Evolutionary conservation across 352 stramenopile species (phyloP), one percentile per base, ranked within the genome.

Genomic region (Globisporangium apiculatum): DNA sequence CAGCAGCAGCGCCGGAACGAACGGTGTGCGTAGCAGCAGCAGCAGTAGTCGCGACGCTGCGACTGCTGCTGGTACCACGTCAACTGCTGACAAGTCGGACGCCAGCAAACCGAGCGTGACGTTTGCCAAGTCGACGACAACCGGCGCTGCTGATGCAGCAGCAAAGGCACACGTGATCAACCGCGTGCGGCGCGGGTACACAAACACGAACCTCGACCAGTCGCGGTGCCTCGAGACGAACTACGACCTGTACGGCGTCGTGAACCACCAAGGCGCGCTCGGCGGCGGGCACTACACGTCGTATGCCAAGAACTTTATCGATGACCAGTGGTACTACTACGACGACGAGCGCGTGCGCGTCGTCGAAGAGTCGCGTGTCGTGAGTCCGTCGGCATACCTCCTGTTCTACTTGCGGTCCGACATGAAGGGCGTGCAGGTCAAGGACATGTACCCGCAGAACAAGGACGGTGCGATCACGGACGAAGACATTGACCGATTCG

Each of bases 391-490:
- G 1, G 87, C 89, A 24, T 98, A 98, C 69, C 71, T 97, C 62
- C 76, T 97, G 7, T 98, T 97, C 61, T 98, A 97, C 65, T 61
- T 96, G 42, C 80, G 87, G 41, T 93, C 87, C 6, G 89, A 97
- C 64, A 92, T 96, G 75, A 82, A 92, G 57, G 72, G 71, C 52
- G 71, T 85, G 36, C 62, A 86, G 10, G 83, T 95, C 10, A 88
- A 91, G 60, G 85, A 91, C 51, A 60, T 97, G 51, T 97, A 90
- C 58, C 85, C 85, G 15, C 80, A 80, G 43, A 95, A 92, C 64
- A 89, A 86, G 64, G 88, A 89, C 52, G 71, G 75, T 50, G 83
- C 82, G 58, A 94, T 95, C 65, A 95, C 86, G 5, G 86, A 95
- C 43, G 83, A 94, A 67, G 86, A 95, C 59, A 95, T 95, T 42